Percentiles rank a stretch among this genome's conserved stretches.
Conservation (phyloP, 2,329 filamentous ascomycete genomes). For the Verticillium klebahnii region DNA sequence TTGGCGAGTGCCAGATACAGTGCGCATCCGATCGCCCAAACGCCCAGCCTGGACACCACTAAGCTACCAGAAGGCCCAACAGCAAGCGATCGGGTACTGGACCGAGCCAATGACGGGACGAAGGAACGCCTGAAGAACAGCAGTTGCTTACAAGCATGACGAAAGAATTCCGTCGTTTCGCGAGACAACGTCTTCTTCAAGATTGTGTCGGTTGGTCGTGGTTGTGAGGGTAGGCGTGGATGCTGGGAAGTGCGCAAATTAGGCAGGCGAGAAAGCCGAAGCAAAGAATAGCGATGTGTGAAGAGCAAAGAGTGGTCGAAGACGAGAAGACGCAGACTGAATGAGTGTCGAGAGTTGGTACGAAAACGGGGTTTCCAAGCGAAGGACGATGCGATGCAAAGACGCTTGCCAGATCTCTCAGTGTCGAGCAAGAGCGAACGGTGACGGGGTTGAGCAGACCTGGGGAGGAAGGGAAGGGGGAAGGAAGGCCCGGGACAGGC, state of each 20-base stretch:
- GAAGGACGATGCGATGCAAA: not conserved
- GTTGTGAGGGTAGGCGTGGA: not conserved
- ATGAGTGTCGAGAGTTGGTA: not conserved
- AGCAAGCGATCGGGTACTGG: not conserved
- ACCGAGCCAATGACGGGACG: not conserved
- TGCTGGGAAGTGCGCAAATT: not conserved
- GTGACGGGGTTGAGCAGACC: not conserved
- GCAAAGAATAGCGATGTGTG: not conserved
- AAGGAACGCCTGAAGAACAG: not conserved
- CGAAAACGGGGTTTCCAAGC: not conserved
- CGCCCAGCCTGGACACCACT: not conserved
- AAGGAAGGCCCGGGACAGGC: not conserved
- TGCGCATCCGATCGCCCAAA: not conserved
- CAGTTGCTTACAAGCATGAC: not conserved
- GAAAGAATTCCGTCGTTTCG: not conserved
- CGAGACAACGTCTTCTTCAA: not conserved
- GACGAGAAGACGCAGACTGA: not conserved
- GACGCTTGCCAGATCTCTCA: not conserved
- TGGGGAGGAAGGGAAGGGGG: not conserved
- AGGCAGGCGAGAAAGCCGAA: not conserved
- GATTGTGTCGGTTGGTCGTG: not conserved
- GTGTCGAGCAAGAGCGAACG: not conserved
- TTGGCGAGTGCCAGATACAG: too few species aligned
- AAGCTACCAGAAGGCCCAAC: not conserved
- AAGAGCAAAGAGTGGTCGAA: not conserved